phyloP scores from a whole-genome alignment of 257 asterid genomes.

The Gentiana macrophylla region DNA sequence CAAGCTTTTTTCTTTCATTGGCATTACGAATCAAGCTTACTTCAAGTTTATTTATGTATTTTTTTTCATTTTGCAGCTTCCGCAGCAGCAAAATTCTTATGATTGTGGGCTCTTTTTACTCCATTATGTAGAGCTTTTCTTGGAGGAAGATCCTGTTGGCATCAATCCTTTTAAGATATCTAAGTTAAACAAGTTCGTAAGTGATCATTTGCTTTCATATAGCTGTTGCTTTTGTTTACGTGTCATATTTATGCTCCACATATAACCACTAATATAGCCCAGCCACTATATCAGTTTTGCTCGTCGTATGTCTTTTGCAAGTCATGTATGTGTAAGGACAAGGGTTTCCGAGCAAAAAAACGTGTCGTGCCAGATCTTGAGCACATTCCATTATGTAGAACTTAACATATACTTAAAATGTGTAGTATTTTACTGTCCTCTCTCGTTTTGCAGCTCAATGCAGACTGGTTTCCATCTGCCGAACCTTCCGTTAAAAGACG shows the following conservation, averaged over 20 bases:
- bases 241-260: background rate
- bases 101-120: conserved; percentile 98
- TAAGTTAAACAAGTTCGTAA: conserved; percentile 56
- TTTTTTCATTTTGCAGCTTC: conserved; percentile 46
- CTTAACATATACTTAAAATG: too few species aligned
- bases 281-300: background rate
- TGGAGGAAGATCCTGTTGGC: conserved; percentile 64
- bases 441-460: conserved; percentile 42
- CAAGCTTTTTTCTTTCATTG: background rate
- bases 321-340: too few species aligned
- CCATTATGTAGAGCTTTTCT: conserved; percentile 79
- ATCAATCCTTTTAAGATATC: conserved; percentile 60
- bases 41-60: conserved; percentile 10
- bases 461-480: conserved; percentile 70
- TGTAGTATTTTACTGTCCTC: background rate
- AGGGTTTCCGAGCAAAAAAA: too few species aligned
- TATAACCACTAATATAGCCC: background rate
- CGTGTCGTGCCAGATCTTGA: too few species aligned
- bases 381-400: too few species aligned
- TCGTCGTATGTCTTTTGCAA: too few species aligned
- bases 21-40: background rate
- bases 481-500: conserved; percentile 76
- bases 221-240: conserved; percentile 6
- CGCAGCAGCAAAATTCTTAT: conserved; percentile 80
- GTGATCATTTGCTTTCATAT: conserved; percentile 15